Base-by-base conservation (phyloP, 1,284 basidiomycete genomes). In the Heterobasidion annosum region DNA sequence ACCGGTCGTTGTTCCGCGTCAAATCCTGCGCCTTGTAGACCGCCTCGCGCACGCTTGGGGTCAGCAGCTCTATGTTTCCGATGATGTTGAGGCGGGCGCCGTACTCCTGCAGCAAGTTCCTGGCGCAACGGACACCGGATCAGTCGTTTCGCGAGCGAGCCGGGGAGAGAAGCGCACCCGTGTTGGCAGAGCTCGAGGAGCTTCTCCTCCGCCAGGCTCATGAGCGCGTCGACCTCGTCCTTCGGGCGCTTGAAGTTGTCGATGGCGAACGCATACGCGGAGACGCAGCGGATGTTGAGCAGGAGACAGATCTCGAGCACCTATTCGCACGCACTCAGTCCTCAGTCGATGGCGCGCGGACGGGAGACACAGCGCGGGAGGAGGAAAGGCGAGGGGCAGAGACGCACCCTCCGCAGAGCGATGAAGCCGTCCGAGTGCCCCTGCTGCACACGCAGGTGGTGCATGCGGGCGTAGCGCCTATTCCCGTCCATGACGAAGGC, bases 401-500 rank as follows among this genome's bases (percentile, higher is more conserved):
- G 32, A 73, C 85, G 61, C 62, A 96, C 94, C 69, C 85, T 72
- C 63, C 87, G 78, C 55, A 99, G 71, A 4, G 91, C 87, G 49
- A 83, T 72, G 67, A 94, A 98, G 0, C 97, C 97, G 50, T 87
- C 85, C 5, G 78, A 73, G 68, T 99, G 97, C 0, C 97, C 96
- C 56, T 91, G 75, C 35, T 75, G 72, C 8, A 91, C 78, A 34
- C 78, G 68, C 65, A 83, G 78, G 6, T 85, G 80, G 18, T 81
- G 74, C 59, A 68, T 74, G n/a, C 89, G 78, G 0, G 97, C 96
- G 67, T 91, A 98, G 5, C 97, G 78, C 52, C 97, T 76, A 68
- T 99, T 99, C 4, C 97, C 97, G 64, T 99, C 97, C 93, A 99
- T 97, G 40, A 98, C 89, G 66, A 99, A 96, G 2, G 91, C 95